A percentile compares a stretch with the other conserved stretches of the same genome.
These are phyloP conservation scores for Phaffomyces opuntiae DNA, from an alignment of 805 yeast species.

Conservation along the genomic window DNA sequence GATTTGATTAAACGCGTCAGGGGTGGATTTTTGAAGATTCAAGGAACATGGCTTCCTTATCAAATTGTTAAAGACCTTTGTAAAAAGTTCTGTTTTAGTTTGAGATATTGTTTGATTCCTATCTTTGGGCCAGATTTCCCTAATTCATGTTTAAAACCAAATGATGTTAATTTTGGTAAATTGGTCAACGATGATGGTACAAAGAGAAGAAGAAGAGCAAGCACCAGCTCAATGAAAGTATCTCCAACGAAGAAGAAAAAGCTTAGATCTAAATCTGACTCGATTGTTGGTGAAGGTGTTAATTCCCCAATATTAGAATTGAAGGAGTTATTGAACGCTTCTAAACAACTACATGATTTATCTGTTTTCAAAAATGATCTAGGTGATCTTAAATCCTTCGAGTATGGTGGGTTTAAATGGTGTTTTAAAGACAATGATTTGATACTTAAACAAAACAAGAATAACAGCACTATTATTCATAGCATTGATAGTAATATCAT, in stretches of 20 bases:
- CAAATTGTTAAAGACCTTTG: conserved; percentile 63
- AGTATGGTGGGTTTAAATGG: conserved; percentile 25
- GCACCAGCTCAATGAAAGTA: conserved; percentile 1
- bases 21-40: conserved; percentile 88
- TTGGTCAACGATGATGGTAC: conserved; percentile 11
- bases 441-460: conserved; percentile 16
- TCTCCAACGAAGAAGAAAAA: conserved; percentile 2
- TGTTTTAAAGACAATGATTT: conserved; percentile 18
- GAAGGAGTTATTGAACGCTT: conserved; percentile 23
- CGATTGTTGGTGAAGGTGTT: not conserved
- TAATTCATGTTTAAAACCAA: conserved; percentile 24
- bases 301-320: conserved; percentile 16
- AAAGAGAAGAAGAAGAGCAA: conserved; percentile 8
- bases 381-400: conserved; percentile 9
- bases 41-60: conserved; percentile 89
- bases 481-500: not conserved
- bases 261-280: conserved; percentile 20
- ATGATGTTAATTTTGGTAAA: conserved; percentile 17
- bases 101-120: conserved; percentile 71
- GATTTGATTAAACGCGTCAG: conserved; percentile 53
- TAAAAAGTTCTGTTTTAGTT: conserved; percentile 66
- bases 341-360: conserved; percentile 22
- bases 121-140: conserved; percentile 66
- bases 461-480: conserved; percentile 6
- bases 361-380: conserved; percentile 4